Conservation (phyloP, 148 eudicot genomes). For the Vaccinium macrocarpon region DNA sequence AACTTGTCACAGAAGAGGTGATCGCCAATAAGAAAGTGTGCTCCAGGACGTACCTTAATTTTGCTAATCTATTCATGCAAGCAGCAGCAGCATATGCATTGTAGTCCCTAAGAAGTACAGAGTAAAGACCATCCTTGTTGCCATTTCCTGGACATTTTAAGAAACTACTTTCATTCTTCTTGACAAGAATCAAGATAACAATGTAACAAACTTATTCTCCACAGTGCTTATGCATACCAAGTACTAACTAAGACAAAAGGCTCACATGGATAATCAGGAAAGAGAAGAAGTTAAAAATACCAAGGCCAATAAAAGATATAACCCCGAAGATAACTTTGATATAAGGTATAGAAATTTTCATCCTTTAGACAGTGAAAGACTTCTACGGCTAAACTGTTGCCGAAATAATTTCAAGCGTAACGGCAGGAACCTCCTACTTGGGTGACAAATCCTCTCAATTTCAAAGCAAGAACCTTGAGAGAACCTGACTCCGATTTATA, state of each 20-base stretch:
- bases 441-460: background rate
- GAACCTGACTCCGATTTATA: background rate
- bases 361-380: background rate
- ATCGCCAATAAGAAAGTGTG: background rate
- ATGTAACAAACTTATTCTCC: slow-evolving; percentile 1
- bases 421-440: background rate
- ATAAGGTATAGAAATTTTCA: background rate
- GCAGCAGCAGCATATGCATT: slow-evolving; percentile 79
- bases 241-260: background rate
- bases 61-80: slow-evolving; percentile 96
- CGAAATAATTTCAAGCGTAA: background rate
- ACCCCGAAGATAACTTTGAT: background rate
- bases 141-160: slow-evolving; percentile 64
- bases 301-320: background rate
- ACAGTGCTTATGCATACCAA: background rate
- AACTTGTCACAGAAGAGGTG: background rate
- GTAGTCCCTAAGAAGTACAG: slow-evolving; percentile 94
- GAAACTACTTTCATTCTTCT: background rate
- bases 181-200: no score
- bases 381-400: background rate
- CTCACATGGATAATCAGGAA: background rate
- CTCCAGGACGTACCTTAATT: slow-evolving; percentile 59
- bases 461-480: background rate
- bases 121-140: slow-evolving; percentile 91
- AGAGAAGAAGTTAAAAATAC: background rate